Conservation (phyloP, 208 protist species). For the Herpetomonas muscarum region DNA sequence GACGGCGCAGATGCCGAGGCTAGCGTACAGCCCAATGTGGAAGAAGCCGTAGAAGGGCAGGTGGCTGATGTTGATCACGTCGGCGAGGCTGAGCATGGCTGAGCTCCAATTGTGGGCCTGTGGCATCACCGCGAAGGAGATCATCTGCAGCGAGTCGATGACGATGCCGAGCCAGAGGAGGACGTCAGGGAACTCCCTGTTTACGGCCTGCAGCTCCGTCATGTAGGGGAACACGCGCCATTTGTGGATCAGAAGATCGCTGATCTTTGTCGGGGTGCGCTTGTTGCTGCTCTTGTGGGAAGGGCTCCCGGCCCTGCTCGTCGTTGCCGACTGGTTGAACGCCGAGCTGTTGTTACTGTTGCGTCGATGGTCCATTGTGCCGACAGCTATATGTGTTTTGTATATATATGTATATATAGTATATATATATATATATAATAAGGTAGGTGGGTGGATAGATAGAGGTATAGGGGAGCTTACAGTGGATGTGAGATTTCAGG, state of each 20-base stretch:
- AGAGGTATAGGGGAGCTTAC: neutral
- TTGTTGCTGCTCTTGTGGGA: slow-evolving; percentile 8
- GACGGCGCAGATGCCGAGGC: slow-evolving; percentile 4
- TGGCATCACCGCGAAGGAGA: slow-evolving; percentile 15
- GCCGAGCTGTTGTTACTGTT: neutral
- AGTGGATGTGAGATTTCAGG: no score
- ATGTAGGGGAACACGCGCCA: slow-evolving; percentile 14
- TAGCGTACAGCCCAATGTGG: slow-evolving; percentile 1
- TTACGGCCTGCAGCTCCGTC: slow-evolving; percentile 4
- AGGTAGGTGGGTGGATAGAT: no score
- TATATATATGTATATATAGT: no score
- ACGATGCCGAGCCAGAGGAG: slow-evolving; percentile 6
- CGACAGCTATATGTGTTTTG: no score
- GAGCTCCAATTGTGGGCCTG: slow-evolving; percentile 10
- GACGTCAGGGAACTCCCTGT: slow-evolving; percentile 2
- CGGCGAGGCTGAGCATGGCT: slow-evolving; percentile 6
- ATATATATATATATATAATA: no score
- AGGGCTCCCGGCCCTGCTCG: neutral
- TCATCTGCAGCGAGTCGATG: slow-evolving; percentile 13
- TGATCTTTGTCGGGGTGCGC: neutral
- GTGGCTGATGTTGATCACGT: slow-evolving; percentile 15
- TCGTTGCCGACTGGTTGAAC: neutral
- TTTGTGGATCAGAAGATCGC: slow-evolving; percentile 8
- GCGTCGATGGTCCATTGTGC: no score
- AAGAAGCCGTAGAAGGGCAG: slow-evolving; percentile 17